Percentiles rank a stretch among this genome's conserved stretches.
These are phyloP conservation scores for Cocos nucifera DNA, from an alignment of 176 grass and related monocot species.

Conservation along the genomic window DNA sequence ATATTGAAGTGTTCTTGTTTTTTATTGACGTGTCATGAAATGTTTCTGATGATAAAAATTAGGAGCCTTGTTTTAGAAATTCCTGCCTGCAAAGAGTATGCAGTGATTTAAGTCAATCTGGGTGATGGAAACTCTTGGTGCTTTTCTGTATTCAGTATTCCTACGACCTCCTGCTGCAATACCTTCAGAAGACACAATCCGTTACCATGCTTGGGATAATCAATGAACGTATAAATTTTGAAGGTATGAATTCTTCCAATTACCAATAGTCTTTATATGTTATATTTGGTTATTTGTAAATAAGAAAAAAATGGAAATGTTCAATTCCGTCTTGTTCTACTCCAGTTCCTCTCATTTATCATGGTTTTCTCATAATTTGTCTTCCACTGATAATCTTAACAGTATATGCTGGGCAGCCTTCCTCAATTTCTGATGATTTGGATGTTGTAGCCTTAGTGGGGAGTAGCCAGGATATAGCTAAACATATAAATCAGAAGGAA, in stretches of 20 bases:
- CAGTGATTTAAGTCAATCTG: too few species aligned
- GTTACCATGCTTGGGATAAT: slow-evolving; percentile 77
- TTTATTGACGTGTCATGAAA: too few species aligned
- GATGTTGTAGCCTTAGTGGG: slow-evolving; percentile 81
- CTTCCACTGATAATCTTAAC: slow-evolving; percentile 26
- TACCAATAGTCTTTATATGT: not conserved
- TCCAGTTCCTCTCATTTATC: slow-evolving; percentile 14
- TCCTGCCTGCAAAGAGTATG: too few species aligned
- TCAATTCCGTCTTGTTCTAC: not conserved
- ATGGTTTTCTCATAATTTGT: slow-evolving; percentile 18
- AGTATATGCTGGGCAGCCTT: slow-evolving; percentile 72
- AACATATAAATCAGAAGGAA: slow-evolving; percentile 98
- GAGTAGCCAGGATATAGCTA: slow-evolving; percentile 80
- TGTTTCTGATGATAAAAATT: too few species aligned
- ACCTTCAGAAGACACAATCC: slow-evolving; percentile 88
- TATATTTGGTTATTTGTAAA: not conserved
- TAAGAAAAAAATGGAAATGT: slow-evolving; percentile 6
- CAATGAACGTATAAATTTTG: slow-evolving; percentile 84
- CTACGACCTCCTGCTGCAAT: slow-evolving; percentile 80
- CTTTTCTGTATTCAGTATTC: slow-evolving; percentile 65
- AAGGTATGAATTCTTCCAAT: slow-evolving; percentile 38
- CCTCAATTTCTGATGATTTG: slow-evolving; percentile 74
- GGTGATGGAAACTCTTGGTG: too few species aligned
- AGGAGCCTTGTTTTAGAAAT: too few species aligned
- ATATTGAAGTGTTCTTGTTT: too few species aligned